Evolutionary conservation across 768 basidiomycete genomes (phyloP), one percentile per base, ranked within the genome.

Genomic region (Kwoniella sp.): DNA sequence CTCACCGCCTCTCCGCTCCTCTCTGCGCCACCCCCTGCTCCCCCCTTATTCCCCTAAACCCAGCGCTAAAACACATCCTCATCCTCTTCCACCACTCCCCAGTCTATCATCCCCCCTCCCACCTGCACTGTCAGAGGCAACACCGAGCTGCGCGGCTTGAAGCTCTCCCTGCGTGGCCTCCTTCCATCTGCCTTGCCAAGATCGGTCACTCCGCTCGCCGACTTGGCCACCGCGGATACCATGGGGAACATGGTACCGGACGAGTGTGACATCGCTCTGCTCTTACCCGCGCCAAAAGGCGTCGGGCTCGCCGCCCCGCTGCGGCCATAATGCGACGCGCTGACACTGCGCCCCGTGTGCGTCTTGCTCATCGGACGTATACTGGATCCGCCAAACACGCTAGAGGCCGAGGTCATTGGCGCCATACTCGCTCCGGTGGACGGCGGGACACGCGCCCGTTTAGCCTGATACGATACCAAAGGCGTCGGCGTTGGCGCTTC

Each of bases 401-500:
- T 38, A 9, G 37, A 38, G 4, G 17, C 37, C 9, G n/a, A 14
- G 33, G 15, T 29, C 31, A 17, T 26, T 46, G 46, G 33, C 31
- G 25, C 42, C n/a, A n/a, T n/a, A n/a, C n/a, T n/a, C n/a, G n/a
- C n/a, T n/a, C n/a, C n/a, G n/a, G n/a, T n/a, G n/a, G n/a, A n/a
- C n/a, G n/a, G n/a, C n/a, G n/a, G n/a, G n/a, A n/a, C n/a, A n/a
- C n/a, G n/a, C n/a, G n/a, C n/a, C n/a, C n/a, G n/a, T n/a, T 53
- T 54, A 23, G 41, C 36, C 29, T 54, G 56, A 14, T 52, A 46
- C 15, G 36, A 37, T 12, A 43, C 49, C 25, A 56, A 33, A 15
- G 71, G 71, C 6, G 69, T 71, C 1, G 72, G 65, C 7, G 67
- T 67, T 15, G 72, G 70, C 6, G 70, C 67, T 40, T 62, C 67